Percentiles rank a stretch among this genome's conserved stretches.
These are phyloP conservation scores for Colletotrichum neosansevieriae DNA, from an alignment of 2,329 filamentous ascomycete genomes.

Conservation along the genomic window DNA sequence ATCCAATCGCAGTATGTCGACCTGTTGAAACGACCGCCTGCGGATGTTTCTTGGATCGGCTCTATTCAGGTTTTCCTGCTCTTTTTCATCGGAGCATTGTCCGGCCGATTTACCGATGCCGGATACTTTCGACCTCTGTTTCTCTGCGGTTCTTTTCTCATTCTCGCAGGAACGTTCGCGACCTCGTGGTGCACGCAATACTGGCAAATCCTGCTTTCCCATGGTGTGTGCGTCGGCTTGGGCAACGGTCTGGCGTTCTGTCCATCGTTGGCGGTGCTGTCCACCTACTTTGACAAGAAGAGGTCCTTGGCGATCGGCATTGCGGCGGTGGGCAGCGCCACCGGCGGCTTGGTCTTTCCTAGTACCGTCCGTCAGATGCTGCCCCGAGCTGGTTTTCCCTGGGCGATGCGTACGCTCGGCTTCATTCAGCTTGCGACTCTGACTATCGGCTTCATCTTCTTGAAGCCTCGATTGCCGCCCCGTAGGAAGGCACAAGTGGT, in stretches of 20 bases:
- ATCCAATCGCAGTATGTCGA: slow-evolving; percentile 47
- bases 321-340: slow-evolving; percentile 67
- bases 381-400: slow-evolving; percentile 64
- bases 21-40: slow-evolving; percentile 48
- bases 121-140: slow-evolving; percentile 56
- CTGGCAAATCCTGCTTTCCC: slow-evolving; percentile 63
- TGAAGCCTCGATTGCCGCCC: slow-evolving; percentile 56
- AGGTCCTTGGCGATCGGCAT: slow-evolving; percentile 70
- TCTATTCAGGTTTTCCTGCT: slow-evolving; percentile 58
- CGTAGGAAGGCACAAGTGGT: slow-evolving; percentile 55
- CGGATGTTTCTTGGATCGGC: slow-evolving; percentile 59
- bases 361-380: slow-evolving; percentile 49
- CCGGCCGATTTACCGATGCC: slow-evolving; percentile 58
- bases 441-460: slow-evolving; percentile 50
- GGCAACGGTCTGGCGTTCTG: slow-evolving; percentile 69
- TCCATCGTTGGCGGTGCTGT: slow-evolving; percentile 69
- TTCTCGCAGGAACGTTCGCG: slow-evolving; percentile 59
- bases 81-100: slow-evolving; percentile 55
- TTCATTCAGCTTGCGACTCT: slow-evolving; percentile 59
- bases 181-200: slow-evolving; percentile 57
- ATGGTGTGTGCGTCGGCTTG: slow-evolving; percentile 61
- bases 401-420: slow-evolving; percentile 63
- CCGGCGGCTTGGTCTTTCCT: slow-evolving; percentile 67
- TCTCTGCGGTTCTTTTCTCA: slow-evolving; percentile 51
- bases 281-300: slow-evolving; percentile 70